Evolutionary conservation across 2,329 filamentous ascomycete genomes (phyloP).

Genomic region (Plectosphaerella cucumerina): DNA sequence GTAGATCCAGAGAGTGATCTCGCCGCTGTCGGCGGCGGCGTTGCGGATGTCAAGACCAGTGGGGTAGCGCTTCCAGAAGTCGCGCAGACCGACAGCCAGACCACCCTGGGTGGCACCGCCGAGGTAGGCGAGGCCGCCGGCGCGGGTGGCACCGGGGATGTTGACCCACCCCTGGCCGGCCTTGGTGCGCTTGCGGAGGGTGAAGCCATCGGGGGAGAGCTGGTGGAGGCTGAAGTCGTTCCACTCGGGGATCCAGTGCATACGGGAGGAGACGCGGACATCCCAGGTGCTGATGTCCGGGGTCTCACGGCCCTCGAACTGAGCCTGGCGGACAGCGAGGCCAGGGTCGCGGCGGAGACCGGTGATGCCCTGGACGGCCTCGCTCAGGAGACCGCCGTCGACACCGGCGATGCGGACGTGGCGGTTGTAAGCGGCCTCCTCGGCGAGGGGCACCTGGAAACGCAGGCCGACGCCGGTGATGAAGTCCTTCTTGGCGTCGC

Average conservation of each 20-base stretch:
- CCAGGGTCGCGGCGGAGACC: slow-evolving; percentile 54
- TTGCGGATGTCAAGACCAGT: slow-evolving; percentile 52
- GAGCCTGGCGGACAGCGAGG: slow-evolving; percentile 38
- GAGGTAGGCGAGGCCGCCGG: slow-evolving; percentile 54
- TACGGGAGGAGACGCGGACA: slow-evolving; percentile 34
- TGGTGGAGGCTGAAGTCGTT: slow-evolving; percentile 54
- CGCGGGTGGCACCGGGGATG: slow-evolving; percentile 50
- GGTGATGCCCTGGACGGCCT: slow-evolving; percentile 56
- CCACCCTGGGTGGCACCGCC: slow-evolving; percentile 54
- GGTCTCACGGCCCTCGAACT: slow-evolving; percentile 41
- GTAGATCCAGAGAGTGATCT: slow-evolving; percentile 58
- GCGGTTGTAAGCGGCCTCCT: slow-evolving; percentile 51
- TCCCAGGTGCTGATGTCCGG: slow-evolving; percentile 43
- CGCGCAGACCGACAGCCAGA: slow-evolving; percentile 51
- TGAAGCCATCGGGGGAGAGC: slow-evolving; percentile 57
- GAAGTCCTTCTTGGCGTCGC: slow-evolving; percentile 43
- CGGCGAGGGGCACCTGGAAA: slow-evolving; percentile 50
- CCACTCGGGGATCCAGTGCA: slow-evolving; percentile 56
- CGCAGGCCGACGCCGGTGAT: slow-evolving; percentile 50
- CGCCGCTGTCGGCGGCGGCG: slow-evolving; percentile 42
- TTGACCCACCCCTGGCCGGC: slow-evolving; percentile 53
- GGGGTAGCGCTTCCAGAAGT: slow-evolving; percentile 63
- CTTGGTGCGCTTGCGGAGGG: slow-evolving; percentile 56
- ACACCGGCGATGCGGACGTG: slow-evolving; percentile 54
- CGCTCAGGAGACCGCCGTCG: slow-evolving; percentile 50